A percentile compares a stretch with the other conserved stretches of the same genome.
These are phyloP conservation scores for Holtermannia corniformis DNA, from an alignment of 768 basidiomycete genomes.

Conservation along the genomic window DNA sequence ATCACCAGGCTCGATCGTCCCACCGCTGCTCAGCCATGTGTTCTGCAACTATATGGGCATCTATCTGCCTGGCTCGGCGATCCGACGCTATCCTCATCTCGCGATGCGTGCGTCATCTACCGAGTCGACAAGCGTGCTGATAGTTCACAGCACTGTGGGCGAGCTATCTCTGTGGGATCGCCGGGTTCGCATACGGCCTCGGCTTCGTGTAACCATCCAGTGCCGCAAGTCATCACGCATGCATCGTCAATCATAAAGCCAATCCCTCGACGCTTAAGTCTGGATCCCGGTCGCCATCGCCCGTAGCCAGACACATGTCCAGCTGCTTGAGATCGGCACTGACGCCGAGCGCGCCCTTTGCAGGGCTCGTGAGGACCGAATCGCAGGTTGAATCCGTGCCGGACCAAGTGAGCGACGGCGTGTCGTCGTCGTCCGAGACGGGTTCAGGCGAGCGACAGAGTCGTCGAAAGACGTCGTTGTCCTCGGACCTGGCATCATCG, in stretches of 20 bases:
- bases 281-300: background rate
- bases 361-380: background rate
- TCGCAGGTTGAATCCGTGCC: background rate
- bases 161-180: conserved; percentile 55
- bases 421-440: background rate
- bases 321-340: background rate
- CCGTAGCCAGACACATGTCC: background rate
- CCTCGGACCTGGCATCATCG: background rate
- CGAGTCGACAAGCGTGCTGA: background rate
- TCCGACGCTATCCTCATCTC: conserved; percentile 49
- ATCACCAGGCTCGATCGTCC: conserved; percentile 53
- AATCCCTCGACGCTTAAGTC: too few species aligned
- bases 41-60: conserved; percentile 95
- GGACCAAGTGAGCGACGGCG: background rate
- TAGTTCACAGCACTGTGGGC: conserved; percentile 53
- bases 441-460: background rate
- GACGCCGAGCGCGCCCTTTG: background rate
- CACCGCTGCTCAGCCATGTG: conserved; percentile 67
- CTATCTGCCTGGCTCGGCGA: conserved; percentile 57
- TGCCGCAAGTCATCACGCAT: too few species aligned
- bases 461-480: background rate
- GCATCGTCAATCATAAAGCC: too few species aligned
- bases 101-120: conserved; percentile 48
- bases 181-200: conserved; percentile 52
- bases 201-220: conserved; percentile 5